Percentiles rank a stretch among this genome's conserved stretches.
These are phyloP conservation scores for Potentilla sterilis DNA, from an alignment of 306 rosid genomes.

Conservation along the genomic window DNA sequence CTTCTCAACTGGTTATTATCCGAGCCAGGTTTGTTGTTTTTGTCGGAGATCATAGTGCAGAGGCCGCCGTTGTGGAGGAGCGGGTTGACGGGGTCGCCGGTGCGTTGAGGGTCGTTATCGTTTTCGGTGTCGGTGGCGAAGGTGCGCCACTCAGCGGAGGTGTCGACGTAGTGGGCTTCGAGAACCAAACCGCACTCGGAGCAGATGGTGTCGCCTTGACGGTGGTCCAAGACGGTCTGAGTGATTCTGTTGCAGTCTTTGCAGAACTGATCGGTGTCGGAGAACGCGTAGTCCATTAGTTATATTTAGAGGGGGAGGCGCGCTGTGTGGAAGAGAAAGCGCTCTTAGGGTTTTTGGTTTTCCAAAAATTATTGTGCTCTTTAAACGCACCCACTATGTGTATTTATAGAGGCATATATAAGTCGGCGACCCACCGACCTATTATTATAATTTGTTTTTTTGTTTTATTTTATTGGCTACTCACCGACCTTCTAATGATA, in stretches of 20 bases:
- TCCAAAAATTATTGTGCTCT: no score
- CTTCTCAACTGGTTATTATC: background rate
- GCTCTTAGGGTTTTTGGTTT: background rate
- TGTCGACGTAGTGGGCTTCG: background rate
- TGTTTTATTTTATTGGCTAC: no score
- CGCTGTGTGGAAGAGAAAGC: background rate
- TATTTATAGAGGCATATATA: background rate
- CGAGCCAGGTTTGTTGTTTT: background rate
- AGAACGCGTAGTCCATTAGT: background rate
- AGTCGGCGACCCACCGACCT: background rate
- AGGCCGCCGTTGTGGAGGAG: background rate
- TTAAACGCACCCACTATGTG: background rate
- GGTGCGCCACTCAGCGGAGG: slow-evolving; percentile 18
- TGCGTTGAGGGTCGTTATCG: background rate
- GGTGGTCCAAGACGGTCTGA: slow-evolving; percentile 7
- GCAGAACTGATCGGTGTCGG: slow-evolving; percentile 1
- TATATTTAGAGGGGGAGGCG: no score
- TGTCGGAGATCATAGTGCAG: background rate
- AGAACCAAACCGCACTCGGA: slow-evolving; percentile 25
- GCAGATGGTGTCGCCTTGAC: slow-evolving; percentile 20
- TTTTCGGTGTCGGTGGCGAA: background rate
- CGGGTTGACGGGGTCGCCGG: background rate
- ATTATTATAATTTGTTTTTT: no score
- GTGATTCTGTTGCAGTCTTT: background rate
- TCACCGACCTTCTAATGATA: no score